Evolutionary conservation across 768 basidiomycete species (phyloP), one percentile per base, ranked within the genome.

Genomic region (Asterophora lycoperdoides): DNA sequence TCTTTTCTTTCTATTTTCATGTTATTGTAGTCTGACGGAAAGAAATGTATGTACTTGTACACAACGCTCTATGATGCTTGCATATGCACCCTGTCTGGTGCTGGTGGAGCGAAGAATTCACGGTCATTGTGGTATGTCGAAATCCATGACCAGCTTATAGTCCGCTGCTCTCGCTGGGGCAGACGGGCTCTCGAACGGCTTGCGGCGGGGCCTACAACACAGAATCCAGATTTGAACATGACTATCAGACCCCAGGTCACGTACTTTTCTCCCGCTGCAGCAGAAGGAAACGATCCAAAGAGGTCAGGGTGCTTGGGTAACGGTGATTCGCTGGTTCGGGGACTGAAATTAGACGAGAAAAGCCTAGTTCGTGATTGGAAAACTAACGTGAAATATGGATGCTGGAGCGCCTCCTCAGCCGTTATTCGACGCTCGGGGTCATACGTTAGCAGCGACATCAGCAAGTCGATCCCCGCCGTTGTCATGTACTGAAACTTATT

Each of bases 301-400:
- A 98, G 71, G 61, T 95, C 93, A 13, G 93, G 90, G 64, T 98
- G 94, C 63, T 99, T 98, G 0, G 96, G 96, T 32, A 90, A 69
- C 0, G 96, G 96, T 0, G 92, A 86, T 68, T 98, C 96, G 4
- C 93, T 96, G 53, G 5, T 30, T 17, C 26, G 10, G 30, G 1
- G 3, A 11, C 38, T 49, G 41, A 46, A 26, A 51, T 23, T 14
- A 28, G 26, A 32, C 15, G 19, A 23, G 23, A 23, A 23, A 23
- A 23, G 6, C 3, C 23, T 6, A n/a, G n/a, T 23, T 23, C 23
- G 23, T 23, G 23, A 6, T 23, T 23, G 23, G 11, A 5, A 38
- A 8, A 60, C 83, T 36, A 37, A 94, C 94, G 72, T 81, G 66
- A 98, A 96, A 68, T 95, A 99, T 2, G 87, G 86, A 67, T 99